These are phyloP conservation scores for Rhodotorula sp. DNA, from an alignment of 1,284 basidiomycete genomes.

Conservation along the genomic window DNA sequence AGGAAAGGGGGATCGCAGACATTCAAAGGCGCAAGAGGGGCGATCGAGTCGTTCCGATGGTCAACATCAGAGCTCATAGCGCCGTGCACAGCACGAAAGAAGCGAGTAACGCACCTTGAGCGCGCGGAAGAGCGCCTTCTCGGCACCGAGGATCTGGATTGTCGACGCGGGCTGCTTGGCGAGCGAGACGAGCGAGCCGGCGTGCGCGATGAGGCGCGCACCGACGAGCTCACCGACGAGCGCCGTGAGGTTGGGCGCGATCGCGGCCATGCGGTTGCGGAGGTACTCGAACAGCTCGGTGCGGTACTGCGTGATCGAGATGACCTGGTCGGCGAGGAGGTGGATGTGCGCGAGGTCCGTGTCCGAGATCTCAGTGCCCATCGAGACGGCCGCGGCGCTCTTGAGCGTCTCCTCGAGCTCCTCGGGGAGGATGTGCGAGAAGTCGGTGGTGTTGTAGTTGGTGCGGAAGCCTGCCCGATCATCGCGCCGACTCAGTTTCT, in stretches of 20 bases:
- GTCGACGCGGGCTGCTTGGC: conserved; percentile 99
- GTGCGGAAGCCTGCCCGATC: conserved; percentile 70
- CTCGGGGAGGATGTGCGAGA: conserved; percentile 88
- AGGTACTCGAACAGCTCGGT: conserved; percentile 88
- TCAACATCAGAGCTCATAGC: not conserved
- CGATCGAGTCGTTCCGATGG: not conserved
- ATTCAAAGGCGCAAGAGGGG: too few relatives aligned
- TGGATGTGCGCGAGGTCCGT: conserved; percentile 93
- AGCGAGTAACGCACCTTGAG: conserved; percentile 60
- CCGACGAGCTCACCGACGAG: conserved; percentile 94
- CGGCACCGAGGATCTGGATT: conserved; percentile 95
- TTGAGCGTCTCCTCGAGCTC: conserved; percentile 89
- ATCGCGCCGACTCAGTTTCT: too few relatives aligned
- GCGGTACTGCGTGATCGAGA: conserved; percentile 79
- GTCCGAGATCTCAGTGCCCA: conserved; percentile 98
- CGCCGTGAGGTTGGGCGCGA: conserved; percentile 92
- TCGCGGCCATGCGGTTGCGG: conserved; percentile 96
- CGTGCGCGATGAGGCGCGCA: conserved; percentile 92
- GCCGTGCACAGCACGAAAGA: not conserved
- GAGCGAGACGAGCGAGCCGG: conserved; percentile 93
- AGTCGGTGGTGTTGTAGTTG: conserved; percentile 80
- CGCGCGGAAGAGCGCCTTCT: conserved; percentile 96
- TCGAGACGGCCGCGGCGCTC: conserved; percentile 90
- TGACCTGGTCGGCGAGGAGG: conserved; percentile 91
- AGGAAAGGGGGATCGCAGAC: not conserved